Conservation (phyloP, 768 basidiomycete genomes). For the Gymnopilus junonius region DNA sequence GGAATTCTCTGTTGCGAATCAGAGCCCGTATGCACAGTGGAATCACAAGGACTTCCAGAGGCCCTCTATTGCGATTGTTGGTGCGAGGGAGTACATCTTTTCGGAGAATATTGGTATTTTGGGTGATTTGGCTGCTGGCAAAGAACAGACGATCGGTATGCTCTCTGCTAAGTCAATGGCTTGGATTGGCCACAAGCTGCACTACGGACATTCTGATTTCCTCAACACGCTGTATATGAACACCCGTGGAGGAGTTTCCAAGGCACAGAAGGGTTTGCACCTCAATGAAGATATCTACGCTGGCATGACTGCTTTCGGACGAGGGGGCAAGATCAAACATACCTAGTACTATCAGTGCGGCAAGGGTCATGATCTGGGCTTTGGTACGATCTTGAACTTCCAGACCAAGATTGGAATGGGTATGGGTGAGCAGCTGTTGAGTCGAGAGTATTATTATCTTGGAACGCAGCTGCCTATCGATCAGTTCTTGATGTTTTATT, state of each 20-base stretch:
- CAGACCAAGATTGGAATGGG: constrained; percentile 99
- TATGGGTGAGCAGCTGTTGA: constrained; percentile 99
- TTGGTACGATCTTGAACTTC: too few species aligned
- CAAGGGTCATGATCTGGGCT: constrained; percentile 97
- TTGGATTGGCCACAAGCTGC: too few species aligned
- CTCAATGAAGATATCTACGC: constrained; percentile 99
- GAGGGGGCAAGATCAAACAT: constrained; percentile 97
- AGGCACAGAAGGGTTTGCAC: constrained; percentile 99
- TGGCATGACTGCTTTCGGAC: too few species aligned
- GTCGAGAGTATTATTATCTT: constrained; percentile 97
- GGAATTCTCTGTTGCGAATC: constrained; percentile 81
- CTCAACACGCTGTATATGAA: constrained; percentile 99
- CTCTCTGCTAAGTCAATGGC: too few species aligned
- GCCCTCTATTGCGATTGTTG: constrained; percentile 96
- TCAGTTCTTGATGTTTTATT: constrained; percentile 99
- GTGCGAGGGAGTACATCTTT: constrained; percentile 98
- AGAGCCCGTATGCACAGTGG: constrained; percentile 93
- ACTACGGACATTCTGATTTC: too few species aligned
- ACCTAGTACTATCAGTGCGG: constrained; percentile 99
- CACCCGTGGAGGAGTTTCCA: constrained; percentile 97
- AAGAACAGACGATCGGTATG: too few species aligned
- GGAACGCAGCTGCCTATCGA: constrained; percentile 98
- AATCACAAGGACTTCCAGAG: constrained; percentile 86
- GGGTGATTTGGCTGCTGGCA: constrained; percentile 95
- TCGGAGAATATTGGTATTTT: constrained; percentile 98